Conservation (phyloP, 768 basidiomycete genomes). For the Boletus pseudopeckii region DNA sequence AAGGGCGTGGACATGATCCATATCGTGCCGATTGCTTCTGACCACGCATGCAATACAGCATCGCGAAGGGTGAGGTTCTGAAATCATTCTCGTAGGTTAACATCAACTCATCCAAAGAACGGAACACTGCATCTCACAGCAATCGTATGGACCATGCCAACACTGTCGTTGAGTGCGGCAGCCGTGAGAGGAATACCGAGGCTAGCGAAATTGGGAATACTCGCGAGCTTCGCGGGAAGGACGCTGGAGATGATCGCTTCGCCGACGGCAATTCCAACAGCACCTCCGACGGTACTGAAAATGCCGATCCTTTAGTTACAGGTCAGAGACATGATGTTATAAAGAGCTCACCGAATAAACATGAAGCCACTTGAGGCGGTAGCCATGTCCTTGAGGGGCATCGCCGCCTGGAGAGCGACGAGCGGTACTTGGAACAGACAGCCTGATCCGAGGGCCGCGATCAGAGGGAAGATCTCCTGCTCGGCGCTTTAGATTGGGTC, state of each 20-base stretch:
- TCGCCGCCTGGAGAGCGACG: constrained; percentile 77
- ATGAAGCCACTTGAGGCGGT: constrained; percentile 70
- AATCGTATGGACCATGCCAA: constrained; percentile 39
- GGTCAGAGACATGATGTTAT: not conserved
- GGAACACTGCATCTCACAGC: constrained; percentile 6
- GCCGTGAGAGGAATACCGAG: constrained; percentile 37
- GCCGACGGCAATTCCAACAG: constrained; percentile 70
- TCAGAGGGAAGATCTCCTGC: constrained; percentile 61
- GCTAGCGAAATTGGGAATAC: constrained; percentile 31
- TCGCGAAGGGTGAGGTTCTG: constrained; percentile 50
- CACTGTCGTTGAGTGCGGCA: constrained; percentile 44
- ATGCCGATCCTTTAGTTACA: constrained; percentile 1
- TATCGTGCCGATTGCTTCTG: constrained; percentile 59
- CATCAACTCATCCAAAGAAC: not conserved
- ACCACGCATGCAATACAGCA: constrained; percentile 58
- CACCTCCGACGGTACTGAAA: constrained; percentile 65
- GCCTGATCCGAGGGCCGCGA: constrained; percentile 65
- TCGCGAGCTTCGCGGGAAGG: constrained; percentile 31
- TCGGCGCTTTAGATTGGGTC: constrained; percentile 42
- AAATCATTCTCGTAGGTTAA: not conserved
- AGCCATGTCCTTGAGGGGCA: constrained; percentile 87
- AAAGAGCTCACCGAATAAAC: constrained; percentile 54
- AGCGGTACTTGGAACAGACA: constrained; percentile 66
- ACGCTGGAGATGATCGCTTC: constrained; percentile 68
- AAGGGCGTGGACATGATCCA: constrained; percentile 66